Conservation (phyloP, 1,139 yeast species). For the Kodamaea arcana region DNA sequence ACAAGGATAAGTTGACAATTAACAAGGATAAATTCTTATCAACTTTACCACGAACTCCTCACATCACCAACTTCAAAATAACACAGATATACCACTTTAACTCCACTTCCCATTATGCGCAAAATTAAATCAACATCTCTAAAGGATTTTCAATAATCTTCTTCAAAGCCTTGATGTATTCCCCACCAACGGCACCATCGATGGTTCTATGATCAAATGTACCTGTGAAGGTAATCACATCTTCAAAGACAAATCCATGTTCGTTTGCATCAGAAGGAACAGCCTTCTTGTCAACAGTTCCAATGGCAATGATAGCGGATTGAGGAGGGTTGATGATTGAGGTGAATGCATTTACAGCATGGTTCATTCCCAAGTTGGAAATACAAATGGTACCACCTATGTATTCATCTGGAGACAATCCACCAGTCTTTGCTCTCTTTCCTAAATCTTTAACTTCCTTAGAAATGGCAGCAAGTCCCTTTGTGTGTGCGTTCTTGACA, state of each 20-base stretch:
- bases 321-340: slow-evolving; percentile 98
- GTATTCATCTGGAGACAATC: slow-evolving; percentile 91
- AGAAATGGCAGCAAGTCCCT: slow-evolving; percentile 82
- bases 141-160: slow-evolving; percentile 91
- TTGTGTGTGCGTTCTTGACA: slow-evolving; percentile 78
- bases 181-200: slow-evolving; percentile 98
- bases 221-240: slow-evolving; percentile 87
- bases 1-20: no score
- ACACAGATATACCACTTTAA: no score
- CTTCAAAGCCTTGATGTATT: slow-evolving; percentile 91
- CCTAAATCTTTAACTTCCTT: slow-evolving; percentile 86
- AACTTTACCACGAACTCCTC: no score
- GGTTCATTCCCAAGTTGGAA: slow-evolving; percentile 98
- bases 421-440: slow-evolving; percentile 92
- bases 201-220: slow-evolving; percentile 96
- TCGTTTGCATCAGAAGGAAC: slow-evolving; percentile 89
- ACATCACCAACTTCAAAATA: no score
- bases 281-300: slow-evolving; percentile 89
- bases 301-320: slow-evolving; percentile 87
- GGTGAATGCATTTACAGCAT: slow-evolving; percentile 86
- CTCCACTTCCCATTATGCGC: no score
- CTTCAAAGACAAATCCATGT: slow-evolving; percentile 88
- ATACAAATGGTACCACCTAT: slow-evolving; percentile 99
- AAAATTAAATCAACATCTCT: slow-evolving; percentile 84
- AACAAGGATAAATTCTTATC: no score